phyloP scores from a whole-genome alignment of 805 yeast species.

The Yamadazyma philogaea region DNA sequence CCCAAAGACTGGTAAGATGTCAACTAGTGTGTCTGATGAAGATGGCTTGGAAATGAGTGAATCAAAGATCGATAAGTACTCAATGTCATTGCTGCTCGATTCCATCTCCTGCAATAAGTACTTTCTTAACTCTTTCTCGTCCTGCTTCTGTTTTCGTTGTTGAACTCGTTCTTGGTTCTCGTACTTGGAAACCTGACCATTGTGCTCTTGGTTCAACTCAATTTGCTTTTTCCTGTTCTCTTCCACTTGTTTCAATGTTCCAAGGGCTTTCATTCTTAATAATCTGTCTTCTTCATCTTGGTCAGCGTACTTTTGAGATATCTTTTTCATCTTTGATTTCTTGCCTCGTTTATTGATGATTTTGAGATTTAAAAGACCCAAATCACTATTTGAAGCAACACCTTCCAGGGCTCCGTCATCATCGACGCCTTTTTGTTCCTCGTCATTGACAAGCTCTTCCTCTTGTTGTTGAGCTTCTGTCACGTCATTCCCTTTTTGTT shows the following conservation, averaged over 20 bases:
- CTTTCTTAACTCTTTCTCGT: slow-evolving; percentile 44
- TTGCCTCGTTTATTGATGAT: slow-evolving; percentile 60
- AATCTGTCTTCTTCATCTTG: slow-evolving; percentile 88
- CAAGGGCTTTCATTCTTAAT: slow-evolving; percentile 74
- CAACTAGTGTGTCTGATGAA: slow-evolving; percentile 50
- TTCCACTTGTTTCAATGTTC: slow-evolving; percentile 64
- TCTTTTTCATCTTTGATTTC: slow-evolving; percentile 78
- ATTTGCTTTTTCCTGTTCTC: slow-evolving; percentile 26
- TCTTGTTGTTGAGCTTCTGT: not conserved
- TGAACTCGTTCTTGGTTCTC: slow-evolving; percentile 29
- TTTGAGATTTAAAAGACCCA: slow-evolving; percentile 9
- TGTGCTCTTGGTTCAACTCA: slow-evolving; percentile 26
- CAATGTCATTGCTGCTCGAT: slow-evolving; percentile 27
- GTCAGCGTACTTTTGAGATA: slow-evolving; percentile 76
- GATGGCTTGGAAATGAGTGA: slow-evolving; percentile 44
- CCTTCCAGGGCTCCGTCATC: not conserved
- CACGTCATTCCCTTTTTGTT: slow-evolving; percentile 8
- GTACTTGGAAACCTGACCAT: slow-evolving; percentile 21
- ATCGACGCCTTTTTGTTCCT: not conserved
- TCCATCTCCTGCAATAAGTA: slow-evolving; percentile 31
- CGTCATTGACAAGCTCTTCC: not conserved
- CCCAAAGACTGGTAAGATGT: slow-evolving; percentile 82
- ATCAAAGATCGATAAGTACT: slow-evolving; percentile 44
- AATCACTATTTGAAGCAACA: slow-evolving; percentile 2
- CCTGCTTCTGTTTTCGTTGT: slow-evolving; percentile 44